Evolutionary conservation across 441 rosid species (phyloP), one percentile per base, ranked within the genome.

Genomic region (Cnidoscolus chayamansa): DNA sequence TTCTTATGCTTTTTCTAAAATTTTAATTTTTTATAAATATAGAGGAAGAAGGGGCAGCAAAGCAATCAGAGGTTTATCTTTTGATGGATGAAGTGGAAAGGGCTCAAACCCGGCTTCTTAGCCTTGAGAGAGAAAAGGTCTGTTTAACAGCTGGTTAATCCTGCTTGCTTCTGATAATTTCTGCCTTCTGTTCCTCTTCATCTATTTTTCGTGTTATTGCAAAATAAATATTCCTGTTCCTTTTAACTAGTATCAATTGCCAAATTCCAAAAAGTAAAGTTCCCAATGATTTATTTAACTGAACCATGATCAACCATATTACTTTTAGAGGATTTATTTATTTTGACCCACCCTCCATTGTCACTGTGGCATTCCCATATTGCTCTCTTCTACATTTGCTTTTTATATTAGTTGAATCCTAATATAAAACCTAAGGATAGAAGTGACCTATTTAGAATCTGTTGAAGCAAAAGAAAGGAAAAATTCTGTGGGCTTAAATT

Each of bases 51-150:
- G 81, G 82, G 45, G 99, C 97, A 35, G 86, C 94, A 62, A 96
- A 96, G 84, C 98, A 93, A 67, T 92, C 99, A 72, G 99, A 93
- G 85, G 84, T 96, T 85, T 86, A 77, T 80, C 88, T 93, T 76
- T 83, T 93, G 79, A 92, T 96, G 97, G 98, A 96, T 88, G 99
- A 96, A 89, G 97, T 96, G 66, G 99, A 96, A 82, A 88, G 97
- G 79, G 99, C 98, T 79, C 99, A 96, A 83, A 89, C 93, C 35
- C 89, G 98, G 17, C 96, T 93, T 79, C 86, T 85, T 79, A 86
- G 94, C 80, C 92, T 96, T 74, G 98, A 96, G 86, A 96, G 98
- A 81, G 99, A 96, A 81, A 96, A 96, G 96, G 99, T 90, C 51
- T n/a, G 72, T 67, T 74, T 78, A 17, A 43, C 59, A 55, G 76